A percentile compares a stretch with the other conserved stretches of the same genome.
These are phyloP conservation scores for Lophiotrema nucula DNA, from an alignment of 495 filamentous ascomycete species.

Conservation along the genomic window DNA sequence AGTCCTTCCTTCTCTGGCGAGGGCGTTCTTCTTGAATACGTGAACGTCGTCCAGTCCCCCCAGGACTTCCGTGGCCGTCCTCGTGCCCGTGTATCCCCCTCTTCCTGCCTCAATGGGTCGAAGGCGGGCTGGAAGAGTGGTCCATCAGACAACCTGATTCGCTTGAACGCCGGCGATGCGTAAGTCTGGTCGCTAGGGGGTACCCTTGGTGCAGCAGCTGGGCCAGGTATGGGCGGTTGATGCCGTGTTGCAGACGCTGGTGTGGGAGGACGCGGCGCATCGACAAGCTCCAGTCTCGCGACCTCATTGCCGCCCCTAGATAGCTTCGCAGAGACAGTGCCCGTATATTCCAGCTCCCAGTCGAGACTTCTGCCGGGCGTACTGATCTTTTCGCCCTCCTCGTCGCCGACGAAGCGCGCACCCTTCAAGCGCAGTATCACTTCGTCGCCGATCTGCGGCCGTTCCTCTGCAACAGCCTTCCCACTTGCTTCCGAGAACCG, in stretches of 20 bases:
- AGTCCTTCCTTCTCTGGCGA: slow-evolving; percentile 57
- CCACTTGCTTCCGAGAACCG: slow-evolving; percentile 73
- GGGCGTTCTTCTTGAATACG: slow-evolving; percentile 63
- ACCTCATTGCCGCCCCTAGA: slow-evolving; percentile 9
- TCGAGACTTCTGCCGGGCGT: slow-evolving; percentile 68
- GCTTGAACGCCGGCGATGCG: slow-evolving; percentile 76
- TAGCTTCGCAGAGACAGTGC: slow-evolving; percentile 62
- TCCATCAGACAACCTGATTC: slow-evolving; percentile 60
- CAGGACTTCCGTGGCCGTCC: slow-evolving; percentile 72
- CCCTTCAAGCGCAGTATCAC: slow-evolving; percentile 68
- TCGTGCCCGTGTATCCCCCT: slow-evolving; percentile 59
- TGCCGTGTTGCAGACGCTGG: slow-evolving; percentile 5
- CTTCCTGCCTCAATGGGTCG: slow-evolving; percentile 67
- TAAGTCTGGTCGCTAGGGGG: slow-evolving; percentile 43
- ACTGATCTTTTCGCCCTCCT: slow-evolving; percentile 46
- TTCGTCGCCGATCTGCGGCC: slow-evolving; percentile 73
- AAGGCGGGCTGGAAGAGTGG: slow-evolving; percentile 57
- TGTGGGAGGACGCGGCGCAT: slow-evolving; percentile 20
- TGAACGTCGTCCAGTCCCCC: slow-evolving; percentile 65
- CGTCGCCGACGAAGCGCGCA: slow-evolving; percentile 41
- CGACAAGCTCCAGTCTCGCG: slow-evolving; percentile 23
- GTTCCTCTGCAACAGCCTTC: slow-evolving; percentile 61
- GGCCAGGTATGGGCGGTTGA: neutral
- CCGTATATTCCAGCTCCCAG: slow-evolving; percentile 68
- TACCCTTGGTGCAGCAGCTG: slow-evolving; percentile 26